A percentile compares a stretch with the other conserved stretches of the same genome.
phyloP scores from a whole-genome alignment of 169 alveolate species.

The Plasmodium gonderi region DNA sequence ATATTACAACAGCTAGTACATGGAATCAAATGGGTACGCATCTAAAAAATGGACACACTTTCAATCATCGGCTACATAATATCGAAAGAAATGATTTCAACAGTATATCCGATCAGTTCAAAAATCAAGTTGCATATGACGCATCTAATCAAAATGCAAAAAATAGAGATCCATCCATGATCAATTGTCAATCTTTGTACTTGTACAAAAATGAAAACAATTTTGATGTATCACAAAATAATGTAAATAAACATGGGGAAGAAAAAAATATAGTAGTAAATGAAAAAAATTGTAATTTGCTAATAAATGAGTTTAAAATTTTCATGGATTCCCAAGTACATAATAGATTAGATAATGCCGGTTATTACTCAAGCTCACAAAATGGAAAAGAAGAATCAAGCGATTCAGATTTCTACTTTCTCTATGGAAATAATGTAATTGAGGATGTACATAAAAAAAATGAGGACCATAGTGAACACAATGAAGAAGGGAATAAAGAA shows the following conservation, averaged over 20 bases:
- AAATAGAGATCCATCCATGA: not conserved
- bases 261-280: slow-evolving; percentile 8
- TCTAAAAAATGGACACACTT: not conserved
- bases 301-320: slow-evolving; percentile 41
- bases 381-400: slow-evolving; percentile 34
- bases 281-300: slow-evolving; percentile 36
- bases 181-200: not conserved
- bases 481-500: not conserved
- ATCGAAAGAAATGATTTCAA: not conserved
- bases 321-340: slow-evolving; percentile 19
- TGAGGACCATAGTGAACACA: not conserved
- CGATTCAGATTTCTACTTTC: slow-evolving; percentile 29
- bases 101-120: not conserved
- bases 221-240: not conserved
- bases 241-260: not conserved
- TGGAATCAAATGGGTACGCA: not conserved
- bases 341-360: slow-evolving; percentile 3
- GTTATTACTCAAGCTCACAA: slow-evolving; percentile 48
- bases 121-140: not conserved
- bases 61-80: not conserved
- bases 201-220: not conserved
- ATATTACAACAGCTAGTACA: not conserved
- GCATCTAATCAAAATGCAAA: not conserved
- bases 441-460: not conserved
- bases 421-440: slow-evolving; percentile 6